Base-by-base conservation (phyloP, 352 stramenopile genomes). In the Globisporangium abappressorium region DNA sequence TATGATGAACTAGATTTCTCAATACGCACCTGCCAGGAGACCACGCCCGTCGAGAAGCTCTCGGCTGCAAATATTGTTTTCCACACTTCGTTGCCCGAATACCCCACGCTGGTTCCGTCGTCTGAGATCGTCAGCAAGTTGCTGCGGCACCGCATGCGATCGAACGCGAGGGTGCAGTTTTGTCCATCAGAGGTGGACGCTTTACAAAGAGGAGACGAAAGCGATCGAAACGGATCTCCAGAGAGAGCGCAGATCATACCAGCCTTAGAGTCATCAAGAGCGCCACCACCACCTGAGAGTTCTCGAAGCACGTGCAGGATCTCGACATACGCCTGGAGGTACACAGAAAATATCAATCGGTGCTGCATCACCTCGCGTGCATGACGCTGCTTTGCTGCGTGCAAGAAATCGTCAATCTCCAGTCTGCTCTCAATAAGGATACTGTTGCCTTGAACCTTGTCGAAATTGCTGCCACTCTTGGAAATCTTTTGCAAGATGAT, bases 1-100 rank as follows among this genome's bases (percentile, higher is more conserved):
- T 99, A 99, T 12, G 92, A 90, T 5, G 93, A 97, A 30, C 91
- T 90, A n/a, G 94, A 98, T 68, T 98, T 97, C 20, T 99, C 96
- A 9, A 99, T 82, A 0, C 78, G 82, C 49, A 98, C 68, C 22
- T 89, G 55, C 94, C 94, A 98, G 12, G 74, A 80, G 58, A 96
- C 89, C 5, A 82, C 62, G 1, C 94, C 94, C 0, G 74, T 87
- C 0, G 85, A 76, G 46, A 97, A 97, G 4, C 85, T 69, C 20
- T 80, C 65, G 0, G 69, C 84, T 0, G 87, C 84, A 1, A 96
- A 78, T 2, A 98, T 75, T 18, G 91, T 95, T 71, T 89, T 95
- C 94, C 94, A 98, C 26, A 85, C 74, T 63, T 98, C 93, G 66
- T 94, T 92, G 3, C 86, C 89, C 2, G 70, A 77, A 65, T 94